These are phyloP conservation scores for Pleurotus sapidus DNA, from an alignment of 768 basidiomycete genomes.

Conservation along the genomic window DNA sequence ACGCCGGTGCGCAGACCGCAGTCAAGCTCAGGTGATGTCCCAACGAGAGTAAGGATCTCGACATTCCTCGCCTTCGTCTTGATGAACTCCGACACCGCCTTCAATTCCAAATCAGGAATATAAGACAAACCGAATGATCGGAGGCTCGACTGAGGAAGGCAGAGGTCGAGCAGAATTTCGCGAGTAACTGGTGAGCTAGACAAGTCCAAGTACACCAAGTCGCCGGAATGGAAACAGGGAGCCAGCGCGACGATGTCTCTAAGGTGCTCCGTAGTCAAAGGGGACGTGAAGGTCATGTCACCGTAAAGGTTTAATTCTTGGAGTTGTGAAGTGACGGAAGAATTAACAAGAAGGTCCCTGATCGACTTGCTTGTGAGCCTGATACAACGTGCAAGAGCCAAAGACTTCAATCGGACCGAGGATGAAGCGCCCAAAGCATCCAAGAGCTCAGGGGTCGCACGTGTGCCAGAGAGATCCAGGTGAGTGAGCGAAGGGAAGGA, in stretches of 20 bases:
- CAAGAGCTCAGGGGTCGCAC: slow-evolving; percentile 74
- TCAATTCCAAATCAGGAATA: slow-evolving; percentile 69
- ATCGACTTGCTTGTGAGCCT: slow-evolving; percentile 80
- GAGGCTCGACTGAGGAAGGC: slow-evolving; percentile 66
- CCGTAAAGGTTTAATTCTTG: slow-evolving; percentile 87
- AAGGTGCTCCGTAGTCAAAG: slow-evolving; percentile 67
- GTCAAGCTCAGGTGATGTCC: slow-evolving; percentile 75
- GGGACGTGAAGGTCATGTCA: slow-evolving; percentile 78
- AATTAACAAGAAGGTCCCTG: slow-evolving; percentile 65
- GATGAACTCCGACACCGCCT: slow-evolving; percentile 67
- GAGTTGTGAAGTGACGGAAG: slow-evolving; percentile 59
- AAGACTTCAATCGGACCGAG: slow-evolving; percentile 68
- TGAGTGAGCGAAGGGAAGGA: slow-evolving; percentile 87
- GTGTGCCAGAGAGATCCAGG: slow-evolving; percentile 91
- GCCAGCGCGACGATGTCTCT: slow-evolving; percentile 63
- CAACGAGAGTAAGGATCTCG: slow-evolving; percentile 81
- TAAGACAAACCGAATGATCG: slow-evolving; percentile 90
- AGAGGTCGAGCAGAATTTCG: slow-evolving; percentile 46
- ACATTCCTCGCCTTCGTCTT: slow-evolving; percentile 65
- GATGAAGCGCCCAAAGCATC: slow-evolving; percentile 57
- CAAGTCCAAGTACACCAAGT: slow-evolving; percentile 85
- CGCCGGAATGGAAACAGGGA: slow-evolving; percentile 74
- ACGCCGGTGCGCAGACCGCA: slow-evolving; percentile 42
- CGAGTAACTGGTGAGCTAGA: slow-evolving; percentile 77
- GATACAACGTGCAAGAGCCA: slow-evolving; percentile 85